These are phyloP conservation scores for Lactarius pseudohatsudake DNA, from an alignment of 768 basidiomycete genomes.

Conservation along the genomic window DNA sequence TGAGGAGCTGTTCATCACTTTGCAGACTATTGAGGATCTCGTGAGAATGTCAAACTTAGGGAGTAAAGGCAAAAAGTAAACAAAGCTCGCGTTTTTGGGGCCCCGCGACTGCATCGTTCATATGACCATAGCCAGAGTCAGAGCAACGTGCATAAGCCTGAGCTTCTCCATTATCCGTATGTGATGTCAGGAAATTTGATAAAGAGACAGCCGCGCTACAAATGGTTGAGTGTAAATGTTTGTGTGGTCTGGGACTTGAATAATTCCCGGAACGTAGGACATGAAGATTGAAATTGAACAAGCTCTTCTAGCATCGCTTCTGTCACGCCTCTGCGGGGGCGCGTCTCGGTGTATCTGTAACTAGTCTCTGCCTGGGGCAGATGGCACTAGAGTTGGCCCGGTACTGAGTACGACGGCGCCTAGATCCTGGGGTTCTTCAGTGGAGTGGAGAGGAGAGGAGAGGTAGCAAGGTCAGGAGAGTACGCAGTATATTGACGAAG, in stretches of 20 bases:
- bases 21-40: constrained; percentile 63
- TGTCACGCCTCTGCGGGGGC: no score
- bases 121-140: no score
- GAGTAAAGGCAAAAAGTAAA: constrained; percentile 1
- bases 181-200: constrained; percentile 44
- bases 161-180: constrained; percentile 68
- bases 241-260: constrained; percentile 74
- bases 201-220: constrained; percentile 43
- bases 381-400: no score
- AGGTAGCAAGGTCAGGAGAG: no score
- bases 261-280: constrained; percentile 63
- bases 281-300: constrained; percentile 64
- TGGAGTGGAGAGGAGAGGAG: no score
- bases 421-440: no score
- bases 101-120: constrained; percentile 57
- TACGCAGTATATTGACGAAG: no score
- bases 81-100: constrained; percentile 74
- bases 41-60: constrained; percentile 16
- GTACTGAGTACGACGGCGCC: no score
- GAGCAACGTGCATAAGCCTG: no score
- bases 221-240: constrained; percentile 60
- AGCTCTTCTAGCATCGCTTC: constrained; percentile 68
- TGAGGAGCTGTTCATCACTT: constrained; percentile 51
- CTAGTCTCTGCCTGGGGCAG: no score
- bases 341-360: no score